Evolutionary conservation across 495 filamentous ascomycete genomes (phyloP), one percentile per base, ranked within the genome.

Genomic region (Corynascus novoguineensis): DNA sequence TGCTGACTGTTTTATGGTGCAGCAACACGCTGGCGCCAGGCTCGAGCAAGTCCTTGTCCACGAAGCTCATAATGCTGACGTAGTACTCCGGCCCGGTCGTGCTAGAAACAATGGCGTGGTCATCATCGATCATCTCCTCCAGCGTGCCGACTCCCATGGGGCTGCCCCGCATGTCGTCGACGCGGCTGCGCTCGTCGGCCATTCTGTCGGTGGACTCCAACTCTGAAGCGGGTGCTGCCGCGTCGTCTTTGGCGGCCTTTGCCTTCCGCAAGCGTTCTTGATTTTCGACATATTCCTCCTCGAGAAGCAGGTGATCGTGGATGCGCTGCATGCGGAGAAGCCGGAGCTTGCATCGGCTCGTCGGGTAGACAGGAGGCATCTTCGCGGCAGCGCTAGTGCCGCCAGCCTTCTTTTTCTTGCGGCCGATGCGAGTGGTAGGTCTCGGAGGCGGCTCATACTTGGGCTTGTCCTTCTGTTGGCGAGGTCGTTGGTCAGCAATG

Each of bases 31-130:
- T 96, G 17, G 93, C 92, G 51, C 93, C 93, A 5, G 93, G 93
- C 71, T 99, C 93, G 15, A 99, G 83, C 11, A 99, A 81, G 66
- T 99, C 93, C 74, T 99, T 99, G 77, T 99, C 93, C 37, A 99
- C 93, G 64, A 99, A 99, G 38, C 92, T 97, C 93, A 99, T 99
- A 81, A 99, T 99, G 50, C 91, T 96, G 57, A 99, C 93, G 70
- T 99, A 99, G 78, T 97, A 99, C 71, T 99, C 93, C 2, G 93
- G 95, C 0, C 93, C 93, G 12, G 95, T 97, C 4, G 95, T 92
- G 69, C 90, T 96, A 10, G 90, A 96, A 40, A 99, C 95, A 66
- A 99, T 99, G 56, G 93, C 93, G 68, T 99, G 93, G 75, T 99
- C 93, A 74, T 99, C 93, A 72, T 99, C 93, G 66, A 99, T 99